phyloP scores from a whole-genome alignment of 2,329 filamentous ascomycete genomes.

The Septoria linicola region DNA sequence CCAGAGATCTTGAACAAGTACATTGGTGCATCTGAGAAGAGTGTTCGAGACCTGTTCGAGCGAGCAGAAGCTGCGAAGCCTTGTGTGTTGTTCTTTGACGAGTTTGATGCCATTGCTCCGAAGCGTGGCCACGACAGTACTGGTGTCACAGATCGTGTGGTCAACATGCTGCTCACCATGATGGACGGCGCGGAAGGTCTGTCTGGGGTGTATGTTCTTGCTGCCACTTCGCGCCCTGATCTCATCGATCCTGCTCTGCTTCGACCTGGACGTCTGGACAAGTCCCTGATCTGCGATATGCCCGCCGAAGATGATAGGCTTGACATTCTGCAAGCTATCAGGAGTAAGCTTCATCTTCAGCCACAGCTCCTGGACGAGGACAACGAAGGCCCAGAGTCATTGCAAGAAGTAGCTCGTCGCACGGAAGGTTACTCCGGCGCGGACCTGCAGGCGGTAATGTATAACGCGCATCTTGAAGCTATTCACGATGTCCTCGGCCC shows the following conservation, averaged over 20 bases:
- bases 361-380: constrained; percentile 56
- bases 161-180: constrained; percentile 96
- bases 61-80: constrained; percentile 85
- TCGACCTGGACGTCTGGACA: constrained; percentile 87
- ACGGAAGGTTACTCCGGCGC: constrained; percentile 93
- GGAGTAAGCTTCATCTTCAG: constrained; percentile 72
- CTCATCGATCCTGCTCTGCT: constrained; percentile 92
- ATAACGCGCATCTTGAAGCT: constrained; percentile 94
- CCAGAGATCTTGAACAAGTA: constrained; percentile 99
- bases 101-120: constrained; percentile 96
- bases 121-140: constrained; percentile 97
- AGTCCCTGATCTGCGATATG: constrained; percentile 88
- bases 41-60: constrained; percentile 91
- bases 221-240: constrained; percentile 89
- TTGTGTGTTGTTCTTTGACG: constrained; percentile 96
- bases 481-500: constrained; percentile 84
- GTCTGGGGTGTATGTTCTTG: constrained; percentile 91
- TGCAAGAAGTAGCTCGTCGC: constrained; percentile 71
- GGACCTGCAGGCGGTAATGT: constrained; percentile 90
- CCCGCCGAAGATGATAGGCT: constrained; percentile 75
- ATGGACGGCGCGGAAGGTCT: constrained; percentile 98
- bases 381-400: constrained; percentile 29
- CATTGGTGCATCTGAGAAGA: constrained; percentile 96
- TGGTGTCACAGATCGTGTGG: constrained; percentile 96
- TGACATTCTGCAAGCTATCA: constrained; percentile 85